These are phyloP conservation scores for Aspergillus quadrilineatus DNA, from an alignment of 2,329 filamentous ascomycete species.

Conservation along the genomic window DNA sequence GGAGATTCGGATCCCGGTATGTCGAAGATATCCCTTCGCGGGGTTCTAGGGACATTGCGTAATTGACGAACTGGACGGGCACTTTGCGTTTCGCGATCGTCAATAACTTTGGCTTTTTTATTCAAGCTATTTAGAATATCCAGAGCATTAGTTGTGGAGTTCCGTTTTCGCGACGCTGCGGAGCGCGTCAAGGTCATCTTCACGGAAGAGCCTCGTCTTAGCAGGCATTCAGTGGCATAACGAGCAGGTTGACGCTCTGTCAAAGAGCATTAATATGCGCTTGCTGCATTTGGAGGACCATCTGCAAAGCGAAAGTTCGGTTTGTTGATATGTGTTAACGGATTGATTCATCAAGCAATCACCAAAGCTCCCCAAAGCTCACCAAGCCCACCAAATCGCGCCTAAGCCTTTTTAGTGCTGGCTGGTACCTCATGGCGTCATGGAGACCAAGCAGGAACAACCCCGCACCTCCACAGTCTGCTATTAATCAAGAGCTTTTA, in stretches of 20 bases:
- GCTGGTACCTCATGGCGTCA: slow-evolving; percentile 3
- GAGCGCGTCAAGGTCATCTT: slow-evolving; percentile 16
- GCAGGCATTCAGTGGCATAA: not conserved
- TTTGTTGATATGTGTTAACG: not conserved
- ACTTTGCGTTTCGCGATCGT: slow-evolving; percentile 5
- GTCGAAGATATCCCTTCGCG: slow-evolving; percentile 13
- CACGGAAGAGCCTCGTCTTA: not conserved
- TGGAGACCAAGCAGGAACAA: slow-evolving; percentile 5
- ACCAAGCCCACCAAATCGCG: not conserved
- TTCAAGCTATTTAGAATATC: slow-evolving; percentile 24
- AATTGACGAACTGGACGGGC: slow-evolving; percentile 4
- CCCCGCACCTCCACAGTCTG: not conserved
- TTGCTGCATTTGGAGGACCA: not conserved
- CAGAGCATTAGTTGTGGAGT: slow-evolving; percentile 18
- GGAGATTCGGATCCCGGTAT: slow-evolving; percentile 9
- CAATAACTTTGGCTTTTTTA: not conserved
- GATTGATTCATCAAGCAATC: not conserved
- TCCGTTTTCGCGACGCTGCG: slow-evolving; percentile 15
- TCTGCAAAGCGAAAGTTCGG: not conserved
- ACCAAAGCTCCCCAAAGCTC: no score
- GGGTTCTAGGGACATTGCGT: not conserved
- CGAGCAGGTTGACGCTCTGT: not conserved
- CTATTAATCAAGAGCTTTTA: not conserved
- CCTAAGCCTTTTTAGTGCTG: not conserved
- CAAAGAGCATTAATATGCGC: not conserved